Conservation (phyloP, 1,284 basidiomycete species). For the Cutaneotrichosporon sp. region DNA sequence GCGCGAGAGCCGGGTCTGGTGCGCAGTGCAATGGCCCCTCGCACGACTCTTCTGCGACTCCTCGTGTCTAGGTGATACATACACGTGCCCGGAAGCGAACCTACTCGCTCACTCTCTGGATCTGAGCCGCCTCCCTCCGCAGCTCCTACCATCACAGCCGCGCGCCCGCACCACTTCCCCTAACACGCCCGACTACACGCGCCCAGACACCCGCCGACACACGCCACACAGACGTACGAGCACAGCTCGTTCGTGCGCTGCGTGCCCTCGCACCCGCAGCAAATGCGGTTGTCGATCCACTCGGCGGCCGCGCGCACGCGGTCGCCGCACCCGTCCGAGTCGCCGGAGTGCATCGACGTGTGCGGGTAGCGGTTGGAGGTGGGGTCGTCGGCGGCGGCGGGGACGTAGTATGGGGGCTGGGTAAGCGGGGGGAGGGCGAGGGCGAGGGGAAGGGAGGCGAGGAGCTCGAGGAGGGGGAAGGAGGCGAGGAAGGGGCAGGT, state of each 20-base stretch:
- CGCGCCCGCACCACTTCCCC: not conserved
- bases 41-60: too few relatives aligned
- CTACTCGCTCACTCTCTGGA: too few relatives aligned
- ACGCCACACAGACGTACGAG: not conserved
- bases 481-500: too few relatives aligned
- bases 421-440: not conserved
- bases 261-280: not conserved
- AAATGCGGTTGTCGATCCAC: not conserved
- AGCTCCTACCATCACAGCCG: too few relatives aligned
- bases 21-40: too few relatives aligned
- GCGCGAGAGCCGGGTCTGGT: too few relatives aligned
- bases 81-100: too few relatives aligned
- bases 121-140: too few relatives aligned
- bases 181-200: not conserved
- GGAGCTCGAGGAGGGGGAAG: too few relatives aligned
- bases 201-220: not conserved
- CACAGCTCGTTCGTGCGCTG: not conserved
- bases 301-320: not conserved
- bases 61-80: too few relatives aligned
- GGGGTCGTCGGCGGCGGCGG: not conserved
- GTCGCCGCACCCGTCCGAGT: not conserved
- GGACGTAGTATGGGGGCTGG: slow-evolving; percentile 9
- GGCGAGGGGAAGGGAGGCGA: too few relatives aligned
- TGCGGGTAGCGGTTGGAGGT: slow-evolving; percentile 1
- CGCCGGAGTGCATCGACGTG: not conserved